Evolutionary conservation across 345 rosid genomes (phyloP).

Genomic region (Adansonia digitata): DNA sequence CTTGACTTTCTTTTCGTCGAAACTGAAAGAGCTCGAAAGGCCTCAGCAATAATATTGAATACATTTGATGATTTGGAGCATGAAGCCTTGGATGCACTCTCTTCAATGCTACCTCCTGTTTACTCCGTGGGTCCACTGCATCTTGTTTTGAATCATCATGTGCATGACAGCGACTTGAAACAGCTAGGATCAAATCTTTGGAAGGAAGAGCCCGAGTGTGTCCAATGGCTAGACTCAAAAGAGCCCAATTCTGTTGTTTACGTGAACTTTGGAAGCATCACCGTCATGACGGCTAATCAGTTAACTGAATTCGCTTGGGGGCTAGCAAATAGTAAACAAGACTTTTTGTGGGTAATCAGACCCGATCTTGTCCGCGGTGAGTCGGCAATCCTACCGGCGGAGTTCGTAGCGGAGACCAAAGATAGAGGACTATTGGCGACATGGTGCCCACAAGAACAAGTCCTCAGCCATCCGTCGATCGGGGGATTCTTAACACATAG

Average conservation of each 20-base stretch:
- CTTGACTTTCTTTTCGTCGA: slow-evolving; percentile 11
- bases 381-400: slow-evolving; percentile 34
- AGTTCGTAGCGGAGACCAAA: slow-evolving; percentile 32
- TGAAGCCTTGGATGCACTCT: slow-evolving; percentile 25
- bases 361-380: slow-evolving; percentile 54
- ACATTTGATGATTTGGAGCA: slow-evolving; percentile 44
- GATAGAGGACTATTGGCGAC: slow-evolving; percentile 35
- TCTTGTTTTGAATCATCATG: slow-evolving; percentile 21
- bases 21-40: slow-evolving; percentile 32
- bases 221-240: slow-evolving; percentile 47
- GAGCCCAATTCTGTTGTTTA: slow-evolving; percentile 43
- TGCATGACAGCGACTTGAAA: slow-evolving; percentile 12
- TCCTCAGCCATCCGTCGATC: slow-evolving; percentile 38
- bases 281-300: slow-evolving; percentile 38
- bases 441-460: slow-evolving; percentile 61
- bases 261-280: slow-evolving; percentile 63
- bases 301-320: slow-evolving; percentile 62
- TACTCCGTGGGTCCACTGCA: slow-evolving; percentile 46
- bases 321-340: slow-evolving; percentile 43
- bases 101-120: slow-evolving; percentile 34
- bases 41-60: slow-evolving; percentile 44
- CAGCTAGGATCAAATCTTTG: slow-evolving; percentile 41
- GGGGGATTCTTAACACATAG: slow-evolving; percentile 56
- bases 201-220: slow-evolving; percentile 47
- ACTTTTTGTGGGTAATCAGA: slow-evolving; percentile 56